phyloP scores from a whole-genome alignment of 768 basidiomycete species.

The Russula virescens region DNA sequence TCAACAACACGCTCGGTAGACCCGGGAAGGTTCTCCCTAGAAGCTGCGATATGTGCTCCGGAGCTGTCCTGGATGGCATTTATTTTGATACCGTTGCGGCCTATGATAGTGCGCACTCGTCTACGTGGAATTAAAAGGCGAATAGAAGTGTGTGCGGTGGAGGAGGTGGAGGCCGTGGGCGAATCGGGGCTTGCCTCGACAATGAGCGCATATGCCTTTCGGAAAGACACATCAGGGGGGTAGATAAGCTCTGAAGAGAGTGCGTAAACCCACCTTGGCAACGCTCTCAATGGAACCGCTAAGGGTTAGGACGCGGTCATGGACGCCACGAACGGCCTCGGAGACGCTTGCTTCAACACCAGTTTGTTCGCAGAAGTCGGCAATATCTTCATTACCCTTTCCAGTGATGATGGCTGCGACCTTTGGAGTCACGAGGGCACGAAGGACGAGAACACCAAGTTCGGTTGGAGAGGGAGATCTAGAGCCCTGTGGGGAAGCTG shows the following conservation, averaged over 20 bases:
- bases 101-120: slow-evolving; percentile 98
- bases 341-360: slow-evolving; percentile 98
- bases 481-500: slow-evolving; percentile 59
- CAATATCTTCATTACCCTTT: slow-evolving; percentile 95
- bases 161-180: slow-evolving; percentile 58
- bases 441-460: slow-evolving; percentile 78
- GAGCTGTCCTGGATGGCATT: slow-evolving; percentile 97
- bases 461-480: slow-evolving; percentile 69
- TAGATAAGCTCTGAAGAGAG: slow-evolving; percentile 11
- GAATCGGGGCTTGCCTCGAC: slow-evolving; percentile 76
- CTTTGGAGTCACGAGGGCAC: slow-evolving; percentile 94
- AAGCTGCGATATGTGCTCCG: slow-evolving; percentile 97
- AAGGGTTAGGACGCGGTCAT: slow-evolving; percentile 95
- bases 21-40: slow-evolving; percentile 98
- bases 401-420: slow-evolving; percentile 97
- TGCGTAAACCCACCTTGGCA: slow-evolving; percentile 58
- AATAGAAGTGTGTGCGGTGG: slow-evolving; percentile 72
- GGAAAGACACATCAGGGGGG: slow-evolving; percentile 15
- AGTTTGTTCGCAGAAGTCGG: slow-evolving; percentile 90
- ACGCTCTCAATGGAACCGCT: slow-evolving; percentile 89
- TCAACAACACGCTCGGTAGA: slow-evolving; percentile 99
- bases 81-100: slow-evolving; percentile 93
- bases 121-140: slow-evolving; percentile 98
- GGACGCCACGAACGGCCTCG: slow-evolving; percentile 96
- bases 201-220: slow-evolving; percentile 90